phyloP scores from a whole-genome alignment of 2,329 filamentous ascomycete species.

The Zelopaecilomyces penicillatus region DNA sequence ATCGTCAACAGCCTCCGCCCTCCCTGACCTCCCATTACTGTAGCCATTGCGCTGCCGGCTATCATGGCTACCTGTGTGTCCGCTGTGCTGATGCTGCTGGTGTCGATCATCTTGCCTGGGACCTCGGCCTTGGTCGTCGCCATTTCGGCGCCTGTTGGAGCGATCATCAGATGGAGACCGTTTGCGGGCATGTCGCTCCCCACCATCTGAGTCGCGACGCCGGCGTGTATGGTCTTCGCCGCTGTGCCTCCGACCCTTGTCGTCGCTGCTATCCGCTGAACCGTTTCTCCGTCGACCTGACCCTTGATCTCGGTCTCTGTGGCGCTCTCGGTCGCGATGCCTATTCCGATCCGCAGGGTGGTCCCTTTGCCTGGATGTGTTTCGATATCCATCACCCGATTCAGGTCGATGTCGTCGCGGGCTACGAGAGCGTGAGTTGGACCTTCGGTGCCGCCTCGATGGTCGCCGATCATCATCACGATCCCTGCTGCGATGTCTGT shows the following conservation, averaged over 20 bases:
- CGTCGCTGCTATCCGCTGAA: slow-evolving; percentile 13
- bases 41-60: slow-evolving; percentile 14
- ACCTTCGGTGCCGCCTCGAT: slow-evolving; percentile 35
- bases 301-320: slow-evolving; percentile 12
- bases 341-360: background rate
- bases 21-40: slow-evolving; percentile 2
- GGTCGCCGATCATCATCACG: slow-evolving; percentile 30
- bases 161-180: slow-evolving; percentile 7
- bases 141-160: background rate
- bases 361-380: slow-evolving; percentile 3
- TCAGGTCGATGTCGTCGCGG: slow-evolving; percentile 24
- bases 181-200: slow-evolving; percentile 21
- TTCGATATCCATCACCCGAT: slow-evolving; percentile 20
- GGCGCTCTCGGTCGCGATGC: too few species aligned
- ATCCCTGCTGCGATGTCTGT: slow-evolving; percentile 28
- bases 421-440: slow-evolving; percentile 37
- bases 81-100: background rate
- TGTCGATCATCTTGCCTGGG: background rate
- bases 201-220: slow-evolving; percentile 17
- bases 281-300: slow-evolving; percentile 11
- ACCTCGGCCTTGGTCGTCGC: slow-evolving; percentile 13
- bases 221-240: slow-evolving; percentile 16
- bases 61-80: background rate
- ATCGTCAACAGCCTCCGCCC: slow-evolving; percentile 6
- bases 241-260: slow-evolving; percentile 14